Conservation (phyloP, 768 basidiomycete species). For the Hericium alpestre region DNA sequence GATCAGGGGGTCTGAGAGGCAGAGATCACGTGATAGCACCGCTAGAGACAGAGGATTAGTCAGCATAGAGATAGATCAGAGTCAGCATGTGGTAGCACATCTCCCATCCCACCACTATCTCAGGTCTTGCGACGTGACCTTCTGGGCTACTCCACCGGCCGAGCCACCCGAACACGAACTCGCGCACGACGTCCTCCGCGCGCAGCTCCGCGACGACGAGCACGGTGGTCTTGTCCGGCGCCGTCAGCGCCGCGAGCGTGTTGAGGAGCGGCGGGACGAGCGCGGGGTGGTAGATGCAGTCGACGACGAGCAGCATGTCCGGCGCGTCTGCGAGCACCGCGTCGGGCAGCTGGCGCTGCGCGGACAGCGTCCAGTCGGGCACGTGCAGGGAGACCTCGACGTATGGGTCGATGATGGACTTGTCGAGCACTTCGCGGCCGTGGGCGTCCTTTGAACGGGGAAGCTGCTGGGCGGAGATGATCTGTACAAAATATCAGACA, state of each 20-base stretch:
- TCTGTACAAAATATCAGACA: slow-evolving; percentile 17
- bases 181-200: slow-evolving; percentile 21
- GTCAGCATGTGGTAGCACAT: no score
- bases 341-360: slow-evolving; percentile 2
- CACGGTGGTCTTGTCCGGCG: slow-evolving; percentile 5
- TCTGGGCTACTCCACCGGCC: no score
- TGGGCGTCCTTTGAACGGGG: slow-evolving; percentile 58
- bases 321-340: background rate
- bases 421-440: slow-evolving; percentile 47
- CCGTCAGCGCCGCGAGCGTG: slow-evolving; percentile 12
- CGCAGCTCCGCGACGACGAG: slow-evolving; percentile 21
- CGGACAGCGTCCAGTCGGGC: slow-evolving; percentile 50
- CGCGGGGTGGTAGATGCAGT: slow-evolving; percentile 22
- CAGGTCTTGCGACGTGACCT: no score
- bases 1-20: no score
- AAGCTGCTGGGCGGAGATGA: slow-evolving; percentile 87
- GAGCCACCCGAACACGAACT: slow-evolving; percentile 21
- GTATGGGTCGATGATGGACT: slow-evolving; percentile 54
- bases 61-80: no score
- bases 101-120: no score
- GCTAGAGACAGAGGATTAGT: no score
- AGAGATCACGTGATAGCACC: no score
- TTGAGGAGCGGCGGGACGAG: slow-evolving; percentile 18
- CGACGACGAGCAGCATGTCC: slow-evolving; percentile 19
- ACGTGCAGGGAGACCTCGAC: slow-evolving; percentile 73